phyloP scores from a whole-genome alignment of 441 rosid genomes.

The Jatropha multifida region DNA sequence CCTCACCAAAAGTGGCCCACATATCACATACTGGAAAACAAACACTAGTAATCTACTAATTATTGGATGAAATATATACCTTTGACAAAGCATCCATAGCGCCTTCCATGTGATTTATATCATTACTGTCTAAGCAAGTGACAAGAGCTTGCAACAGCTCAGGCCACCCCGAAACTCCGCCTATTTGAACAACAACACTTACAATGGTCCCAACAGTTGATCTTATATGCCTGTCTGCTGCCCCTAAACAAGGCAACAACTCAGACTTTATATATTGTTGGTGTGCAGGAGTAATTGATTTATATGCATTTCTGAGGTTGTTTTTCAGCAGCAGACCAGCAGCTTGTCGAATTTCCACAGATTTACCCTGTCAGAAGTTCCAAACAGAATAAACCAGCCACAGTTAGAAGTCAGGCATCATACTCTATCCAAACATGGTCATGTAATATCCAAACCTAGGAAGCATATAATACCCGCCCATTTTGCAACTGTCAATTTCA shows the following conservation, averaged over 20 bases:
- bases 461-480: neutral
- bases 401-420: neutral
- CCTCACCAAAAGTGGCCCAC: neutral
- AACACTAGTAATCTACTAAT: conserved; percentile 2
- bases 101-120: conserved; percentile 93
- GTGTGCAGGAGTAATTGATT: conserved; percentile 54
- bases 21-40: conserved; percentile 10
- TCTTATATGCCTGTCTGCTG: conserved; percentile 83
- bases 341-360: conserved; percentile 94
- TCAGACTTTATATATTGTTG: conserved; percentile 83
- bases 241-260: conserved; percentile 88
- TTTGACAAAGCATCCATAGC: conserved; percentile 99
- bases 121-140: conserved; percentile 88
- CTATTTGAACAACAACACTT: conserved; percentile 81
- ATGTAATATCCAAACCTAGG: neutral
- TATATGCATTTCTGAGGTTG: conserved; percentile 77
- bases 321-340: conserved; percentile 96
- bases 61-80: conserved; percentile 44
- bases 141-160: conserved; percentile 91
- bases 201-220: conserved; percentile 90
- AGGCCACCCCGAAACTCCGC: conserved; percentile 80
- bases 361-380: conserved; percentile 59
- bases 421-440: neutral
- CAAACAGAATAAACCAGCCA: neutral
- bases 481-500: conserved; percentile 4